Evolutionary conservation across 345 rosid genomes (phyloP).

Genomic region (Garcia nutans): DNA sequence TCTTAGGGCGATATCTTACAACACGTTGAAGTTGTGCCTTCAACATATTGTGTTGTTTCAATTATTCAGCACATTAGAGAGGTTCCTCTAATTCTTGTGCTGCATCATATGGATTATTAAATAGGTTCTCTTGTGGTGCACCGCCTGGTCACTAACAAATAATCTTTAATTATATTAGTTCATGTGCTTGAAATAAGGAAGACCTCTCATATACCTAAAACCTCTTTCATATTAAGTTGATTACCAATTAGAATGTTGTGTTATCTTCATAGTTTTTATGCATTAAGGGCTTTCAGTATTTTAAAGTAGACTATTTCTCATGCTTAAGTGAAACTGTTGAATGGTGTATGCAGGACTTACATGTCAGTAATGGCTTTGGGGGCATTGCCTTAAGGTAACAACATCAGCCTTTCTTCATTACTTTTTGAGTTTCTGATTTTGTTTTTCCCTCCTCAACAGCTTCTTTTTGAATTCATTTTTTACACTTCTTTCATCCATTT

Average conservation of each 20-base stretch:
- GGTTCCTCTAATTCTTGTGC: too few relatives aligned
- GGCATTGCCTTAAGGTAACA: constrained; percentile 84
- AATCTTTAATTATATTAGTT: not conserved
- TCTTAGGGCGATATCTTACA: too few relatives aligned
- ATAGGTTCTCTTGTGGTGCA: not conserved
- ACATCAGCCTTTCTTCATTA: not conserved
- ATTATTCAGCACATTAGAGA: too few relatives aligned
- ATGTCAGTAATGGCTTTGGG: constrained; percentile 74
- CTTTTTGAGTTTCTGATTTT: not conserved
- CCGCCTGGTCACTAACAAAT: not conserved
- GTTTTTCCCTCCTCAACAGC: not conserved
- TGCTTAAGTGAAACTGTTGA: constrained; percentile 9
- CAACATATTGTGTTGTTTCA: too few relatives aligned
- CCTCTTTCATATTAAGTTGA: not conserved
- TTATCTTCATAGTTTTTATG: not conserved
- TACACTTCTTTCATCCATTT: not conserved
- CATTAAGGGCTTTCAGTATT: not conserved
- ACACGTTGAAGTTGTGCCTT: too few relatives aligned
- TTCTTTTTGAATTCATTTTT: not conserved
- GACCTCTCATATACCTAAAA: not conserved
- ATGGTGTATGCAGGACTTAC: constrained; percentile 67
- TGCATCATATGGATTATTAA: not conserved
- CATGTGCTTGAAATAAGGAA: not conserved
- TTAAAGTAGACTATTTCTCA: not conserved
- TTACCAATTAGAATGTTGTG: not conserved